A percentile compares a stretch with the other conserved stretches of the same genome.
These are phyloP conservation scores for Trichothecium sympodiale DNA, from an alignment of 2,329 filamentous ascomycete species.

Conservation along the genomic window DNA sequence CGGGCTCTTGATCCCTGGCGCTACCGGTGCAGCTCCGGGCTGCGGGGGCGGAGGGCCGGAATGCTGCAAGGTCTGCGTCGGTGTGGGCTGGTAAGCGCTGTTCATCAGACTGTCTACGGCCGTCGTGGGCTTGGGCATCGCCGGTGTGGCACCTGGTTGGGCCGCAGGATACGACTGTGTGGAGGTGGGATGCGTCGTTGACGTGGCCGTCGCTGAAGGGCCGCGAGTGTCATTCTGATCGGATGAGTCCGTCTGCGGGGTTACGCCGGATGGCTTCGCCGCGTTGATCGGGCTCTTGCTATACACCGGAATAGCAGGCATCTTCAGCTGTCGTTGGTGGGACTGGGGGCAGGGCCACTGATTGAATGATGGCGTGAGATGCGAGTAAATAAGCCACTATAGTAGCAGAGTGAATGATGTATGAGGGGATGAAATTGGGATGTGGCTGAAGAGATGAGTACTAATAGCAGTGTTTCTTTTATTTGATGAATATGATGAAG, in stretches of 20 bases:
- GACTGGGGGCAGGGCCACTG: background rate
- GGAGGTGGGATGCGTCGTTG: conserved; percentile 4
- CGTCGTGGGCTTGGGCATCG: conserved; percentile 20
- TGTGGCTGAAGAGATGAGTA: too few relatives aligned
- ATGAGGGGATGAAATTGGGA: too few relatives aligned
- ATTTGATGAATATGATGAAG: too few relatives aligned
- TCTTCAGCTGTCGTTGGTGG: conserved; percentile 17
- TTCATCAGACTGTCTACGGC: background rate
- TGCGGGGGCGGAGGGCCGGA: conserved; percentile 42
- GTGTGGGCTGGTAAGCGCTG: conserved; percentile 27
- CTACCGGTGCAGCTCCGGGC: conserved; percentile 41
- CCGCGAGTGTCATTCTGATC: conserved; percentile 11
- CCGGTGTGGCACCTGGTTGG: conserved; percentile 34
- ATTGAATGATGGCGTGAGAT: conserved; percentile 1
- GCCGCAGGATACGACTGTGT: conserved; percentile 26
- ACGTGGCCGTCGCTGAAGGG: conserved; percentile 19
- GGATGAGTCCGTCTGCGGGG: conserved; percentile 30
- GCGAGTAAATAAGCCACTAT: background rate
- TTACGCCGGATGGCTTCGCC: conserved; percentile 38
- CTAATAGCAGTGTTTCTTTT: background rate
- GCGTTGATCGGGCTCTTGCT: conserved; percentile 47
- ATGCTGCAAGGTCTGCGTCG: conserved; percentile 18
- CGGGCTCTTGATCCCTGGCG: conserved; percentile 15
- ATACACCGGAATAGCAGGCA: conserved; percentile 52
- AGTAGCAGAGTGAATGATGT: too few relatives aligned